Evolutionary conservation across 2,329 filamentous ascomycete genomes (phyloP).

Genomic region (Leptosphaerulina australis): DNA sequence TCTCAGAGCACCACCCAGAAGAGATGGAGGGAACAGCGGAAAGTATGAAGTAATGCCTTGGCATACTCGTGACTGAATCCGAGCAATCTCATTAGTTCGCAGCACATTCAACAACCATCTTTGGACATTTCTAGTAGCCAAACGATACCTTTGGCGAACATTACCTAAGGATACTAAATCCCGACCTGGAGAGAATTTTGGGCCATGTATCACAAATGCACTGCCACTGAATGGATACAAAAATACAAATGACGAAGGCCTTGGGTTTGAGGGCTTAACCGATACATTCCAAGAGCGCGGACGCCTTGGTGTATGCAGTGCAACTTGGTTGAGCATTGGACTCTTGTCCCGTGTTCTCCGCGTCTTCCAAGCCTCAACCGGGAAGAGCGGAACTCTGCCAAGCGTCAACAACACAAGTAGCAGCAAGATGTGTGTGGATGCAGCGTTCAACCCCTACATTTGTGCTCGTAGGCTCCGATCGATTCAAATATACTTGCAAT

Average conservation of each 20-base stretch:
- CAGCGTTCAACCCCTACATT: neutral
- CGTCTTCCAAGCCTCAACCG: constrained; percentile 11
- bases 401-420: constrained; percentile 12
- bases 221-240: constrained; percentile 5
- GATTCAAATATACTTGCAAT: neutral
- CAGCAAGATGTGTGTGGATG: neutral
- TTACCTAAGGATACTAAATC: neutral
- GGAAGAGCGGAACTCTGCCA: constrained; percentile 18
- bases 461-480: neutral
- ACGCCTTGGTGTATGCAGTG: constrained; percentile 12
- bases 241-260: constrained; percentile 2
- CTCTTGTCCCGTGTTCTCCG: constrained; percentile 17
- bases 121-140: neutral
- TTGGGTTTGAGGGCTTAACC: neutral
- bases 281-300: constrained; percentile 5
- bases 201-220: neutral
- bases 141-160: neutral
- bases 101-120: neutral
- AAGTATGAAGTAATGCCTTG: constrained; percentile 2
- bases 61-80: neutral
- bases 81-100: neutral
- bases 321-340: neutral
- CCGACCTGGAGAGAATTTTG: neutral
- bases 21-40: neutral
- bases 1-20: neutral